Evolutionary conservation across 148 eudicot species (phyloP), one percentile per base, ranked within the genome.

Genomic region (Rheum nobile): DNA sequence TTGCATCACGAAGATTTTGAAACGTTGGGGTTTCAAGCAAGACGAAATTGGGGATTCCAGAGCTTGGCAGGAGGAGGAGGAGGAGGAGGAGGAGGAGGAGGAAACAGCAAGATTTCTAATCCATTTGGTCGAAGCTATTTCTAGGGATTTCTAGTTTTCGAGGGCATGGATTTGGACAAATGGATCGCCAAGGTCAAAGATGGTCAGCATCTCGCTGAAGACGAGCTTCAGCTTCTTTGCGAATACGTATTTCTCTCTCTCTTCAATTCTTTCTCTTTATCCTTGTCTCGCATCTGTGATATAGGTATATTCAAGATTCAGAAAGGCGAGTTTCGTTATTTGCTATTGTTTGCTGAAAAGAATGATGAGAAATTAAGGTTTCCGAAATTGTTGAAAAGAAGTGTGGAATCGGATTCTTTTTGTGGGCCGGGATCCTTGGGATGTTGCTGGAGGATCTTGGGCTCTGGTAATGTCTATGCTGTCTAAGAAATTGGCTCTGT

Each of bases 161-260:
- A 26, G 73, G 44, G 14, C 73, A 93, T 94, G 98, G 98, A 94
- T 84, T 91, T 94, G 86, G 98, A 94, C 83, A 87, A 84, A 82
- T 94, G 98, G 98, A 86, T 94, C 79, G 72, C 85, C 4, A 89
- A 89, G 86, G 98, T 91, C 69, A 91, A 94, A 85, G 98, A 94
- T 7, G 96, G 98, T 29, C 93, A 94, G 75, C 98, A 94, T 86
- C 85, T 94, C 85, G 85, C 97, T 16, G 98, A 94, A 80, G 91
- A 94, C 63, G 96, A 94, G 87, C 97, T 94, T 67, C 98, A 94
- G 84, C 96, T 94, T 71, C 87, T 94, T 38, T 94, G 98, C 84
- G 98, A 94, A 91, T 90, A 88, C 65, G 98, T 94, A 84, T 72
- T 61, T 29, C 9, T 46, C n/a, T 12, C 21, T 67, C 54, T 74